These are phyloP conservation scores for Botryotinia calthae DNA, from an alignment of 2,329 filamentous ascomycete genomes.

Conservation along the genomic window DNA sequence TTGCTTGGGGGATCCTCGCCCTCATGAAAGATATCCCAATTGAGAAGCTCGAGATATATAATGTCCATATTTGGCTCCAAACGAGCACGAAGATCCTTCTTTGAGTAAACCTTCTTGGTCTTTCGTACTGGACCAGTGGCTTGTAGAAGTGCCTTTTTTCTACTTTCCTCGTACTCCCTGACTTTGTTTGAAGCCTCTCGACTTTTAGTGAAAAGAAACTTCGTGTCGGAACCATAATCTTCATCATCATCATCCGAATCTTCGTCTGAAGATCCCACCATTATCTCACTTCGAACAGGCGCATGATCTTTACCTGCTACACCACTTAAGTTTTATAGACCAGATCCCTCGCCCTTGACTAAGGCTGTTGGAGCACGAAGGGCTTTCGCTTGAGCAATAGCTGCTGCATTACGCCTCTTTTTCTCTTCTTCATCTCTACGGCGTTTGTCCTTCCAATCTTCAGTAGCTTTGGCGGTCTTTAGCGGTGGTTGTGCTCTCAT, in stretches of 20 bases:
- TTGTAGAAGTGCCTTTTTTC: conserved; percentile 51
- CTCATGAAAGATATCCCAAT: conserved; percentile 92
- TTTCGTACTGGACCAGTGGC: conserved; percentile 76
- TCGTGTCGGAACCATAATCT: conserved; percentile 42
- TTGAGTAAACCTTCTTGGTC: conserved; percentile 72
- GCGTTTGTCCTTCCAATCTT: conserved; percentile 69
- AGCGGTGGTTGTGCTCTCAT: conserved; percentile 26
- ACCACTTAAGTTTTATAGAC: conserved; percentile 67
- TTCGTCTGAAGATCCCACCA: conserved; percentile 74
- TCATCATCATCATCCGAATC: conserved; percentile 75
- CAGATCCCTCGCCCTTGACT: conserved; percentile 75
- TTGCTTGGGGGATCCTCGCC: conserved; percentile 81
- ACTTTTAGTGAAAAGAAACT: conserved; percentile 46
- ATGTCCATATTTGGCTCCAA: conserved; percentile 84
- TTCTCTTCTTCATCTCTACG: conserved; percentile 73
- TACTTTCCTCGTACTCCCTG: conserved; percentile 47
- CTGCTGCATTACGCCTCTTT: conserved; percentile 67
- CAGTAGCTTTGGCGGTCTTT: conserved; percentile 34
- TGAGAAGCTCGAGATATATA: conserved; percentile 80
- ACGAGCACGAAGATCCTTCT: conserved; percentile 91
- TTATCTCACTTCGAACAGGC: conserved; percentile 75
- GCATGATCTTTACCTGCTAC: conserved; percentile 76
- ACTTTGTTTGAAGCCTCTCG: conserved; percentile 40
- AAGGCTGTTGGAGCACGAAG: conserved; percentile 51
- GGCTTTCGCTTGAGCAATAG: conserved; percentile 67